Evolutionary conservation across 768 basidiomycete genomes (phyloP).

Genomic region (Pleurotus giganteus): DNA sequence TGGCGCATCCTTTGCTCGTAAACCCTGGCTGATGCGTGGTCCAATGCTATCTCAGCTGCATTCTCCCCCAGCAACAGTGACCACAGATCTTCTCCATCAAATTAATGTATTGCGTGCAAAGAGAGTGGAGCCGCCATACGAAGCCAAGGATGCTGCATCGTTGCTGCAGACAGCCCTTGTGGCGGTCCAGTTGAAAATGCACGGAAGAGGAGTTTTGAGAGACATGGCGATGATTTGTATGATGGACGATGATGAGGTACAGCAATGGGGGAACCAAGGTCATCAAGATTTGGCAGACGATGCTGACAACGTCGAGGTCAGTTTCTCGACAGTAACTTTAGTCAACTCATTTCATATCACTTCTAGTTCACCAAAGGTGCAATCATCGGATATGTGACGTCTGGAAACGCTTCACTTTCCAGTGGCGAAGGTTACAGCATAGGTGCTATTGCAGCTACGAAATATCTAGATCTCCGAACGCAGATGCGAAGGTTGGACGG

Average conservation of each 20-base stretch:
- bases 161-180: conserved; percentile 65
- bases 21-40: conserved; percentile 74
- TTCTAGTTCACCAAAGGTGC: conserved; percentile 32
- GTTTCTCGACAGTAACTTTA: neutral
- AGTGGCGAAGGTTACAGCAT: conserved; percentile 78
- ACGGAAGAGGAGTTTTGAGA: conserved; percentile 66
- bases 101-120: conserved; percentile 61
- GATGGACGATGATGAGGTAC: conserved; percentile 52
- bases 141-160: conserved; percentile 32
- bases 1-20: neutral
- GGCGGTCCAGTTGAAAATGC: conserved; percentile 59
- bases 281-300: conserved; percentile 19
- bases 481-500: conserved; percentile 39
- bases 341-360: neutral
- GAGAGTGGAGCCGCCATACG: conserved; percentile 42
- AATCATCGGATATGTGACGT: conserved; percentile 81
- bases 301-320: conserved; percentile 27
- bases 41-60: conserved; percentile 14
- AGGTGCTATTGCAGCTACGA: conserved; percentile 63
- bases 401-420: conserved; percentile 79
- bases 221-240: conserved; percentile 75
- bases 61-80: conserved; percentile 31
- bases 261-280: conserved; percentile 41
- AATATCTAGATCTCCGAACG: conserved; percentile 48
- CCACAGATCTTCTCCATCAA: conserved; percentile 44